Conservation (phyloP, 176 grass and related monocot species). For the Aegilops tauschii region DNA sequence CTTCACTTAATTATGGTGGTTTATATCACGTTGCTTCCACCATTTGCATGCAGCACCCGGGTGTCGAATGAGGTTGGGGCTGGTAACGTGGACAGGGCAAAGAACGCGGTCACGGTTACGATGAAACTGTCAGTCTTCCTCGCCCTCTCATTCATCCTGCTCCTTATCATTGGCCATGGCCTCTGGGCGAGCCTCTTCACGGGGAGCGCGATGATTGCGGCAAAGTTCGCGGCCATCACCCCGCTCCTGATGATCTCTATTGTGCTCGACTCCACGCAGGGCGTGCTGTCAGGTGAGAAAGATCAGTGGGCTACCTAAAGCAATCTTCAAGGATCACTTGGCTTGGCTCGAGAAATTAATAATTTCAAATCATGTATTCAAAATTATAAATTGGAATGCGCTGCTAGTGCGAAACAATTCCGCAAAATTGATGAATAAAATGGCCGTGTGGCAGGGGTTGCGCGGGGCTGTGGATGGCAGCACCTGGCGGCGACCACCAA, state of each 20-base stretch:
- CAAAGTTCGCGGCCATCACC: constrained; percentile 59
- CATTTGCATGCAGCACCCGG: constrained; percentile 57
- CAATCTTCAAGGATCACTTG: neutral
- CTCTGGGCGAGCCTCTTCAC: constrained; percentile 77
- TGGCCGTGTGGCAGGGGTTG: constrained; percentile 39
- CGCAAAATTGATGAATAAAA: neutral
- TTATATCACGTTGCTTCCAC: neutral
- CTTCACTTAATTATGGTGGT: no score
- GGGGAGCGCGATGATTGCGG: constrained; percentile 48
- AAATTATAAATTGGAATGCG: neutral
- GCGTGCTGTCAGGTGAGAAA: constrained; percentile 60
- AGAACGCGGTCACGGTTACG: constrained; percentile 64
- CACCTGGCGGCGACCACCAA: constrained; percentile 75
- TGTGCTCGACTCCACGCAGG: constrained; percentile 76
- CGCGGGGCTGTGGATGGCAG: constrained; percentile 95
- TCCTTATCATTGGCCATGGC: constrained; percentile 57
- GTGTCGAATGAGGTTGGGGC: constrained; percentile 90
- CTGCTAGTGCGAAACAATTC: neutral
- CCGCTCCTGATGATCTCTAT: constrained; percentile 62
- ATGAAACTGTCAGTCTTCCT: constrained; percentile 80
- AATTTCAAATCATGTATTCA: neutral
- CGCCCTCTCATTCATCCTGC: constrained; percentile 39
- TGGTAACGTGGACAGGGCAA: constrained; percentile 54
- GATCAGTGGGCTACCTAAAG: neutral
- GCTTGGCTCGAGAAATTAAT: neutral